Evolutionary conservation across 192 early-diverging fungal genomes (phyloP).

Genomic region (Rhizophagus clarus): DNA sequence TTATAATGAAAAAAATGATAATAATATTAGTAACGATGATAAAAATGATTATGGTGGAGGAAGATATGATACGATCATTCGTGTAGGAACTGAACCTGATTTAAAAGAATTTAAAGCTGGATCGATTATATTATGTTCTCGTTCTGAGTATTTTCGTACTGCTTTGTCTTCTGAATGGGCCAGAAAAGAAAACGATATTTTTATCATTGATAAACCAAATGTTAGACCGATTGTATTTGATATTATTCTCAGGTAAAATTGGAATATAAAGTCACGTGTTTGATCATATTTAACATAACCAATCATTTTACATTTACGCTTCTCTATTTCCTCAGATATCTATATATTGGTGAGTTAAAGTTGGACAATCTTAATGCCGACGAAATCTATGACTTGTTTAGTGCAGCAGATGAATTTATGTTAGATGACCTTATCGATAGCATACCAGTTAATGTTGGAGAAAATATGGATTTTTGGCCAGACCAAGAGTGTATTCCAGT

Average conservation of each 20-base stretch:
- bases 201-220: constrained; percentile 21
- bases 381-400: neutral
- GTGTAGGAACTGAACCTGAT: constrained; percentile 3
- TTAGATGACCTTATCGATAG: neutral
- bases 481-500: constrained; percentile 25
- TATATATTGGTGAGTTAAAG: neutral
- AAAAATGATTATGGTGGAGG: neutral
- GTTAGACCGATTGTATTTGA: constrained; percentile 9
- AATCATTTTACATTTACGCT: neutral
- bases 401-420: constrained; percentile 10
- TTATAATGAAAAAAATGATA: neutral
- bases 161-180: constrained; percentile 20
- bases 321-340: neutral
- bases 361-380: neutral
- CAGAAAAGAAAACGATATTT: constrained; percentile 20
- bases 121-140: neutral
- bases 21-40: neutral
- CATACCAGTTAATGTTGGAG: neutral
- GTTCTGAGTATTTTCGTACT: constrained; percentile 16
- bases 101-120: constrained; percentile 21
- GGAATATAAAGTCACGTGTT: neutral
- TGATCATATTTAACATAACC: neutral
- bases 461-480: neutral
- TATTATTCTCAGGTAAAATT: constrained; percentile 17
- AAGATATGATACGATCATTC: constrained; percentile 18